Evolutionary conservation across 345 rosid genomes (phyloP).

Genomic region (Aethionema arabicum): DNA sequence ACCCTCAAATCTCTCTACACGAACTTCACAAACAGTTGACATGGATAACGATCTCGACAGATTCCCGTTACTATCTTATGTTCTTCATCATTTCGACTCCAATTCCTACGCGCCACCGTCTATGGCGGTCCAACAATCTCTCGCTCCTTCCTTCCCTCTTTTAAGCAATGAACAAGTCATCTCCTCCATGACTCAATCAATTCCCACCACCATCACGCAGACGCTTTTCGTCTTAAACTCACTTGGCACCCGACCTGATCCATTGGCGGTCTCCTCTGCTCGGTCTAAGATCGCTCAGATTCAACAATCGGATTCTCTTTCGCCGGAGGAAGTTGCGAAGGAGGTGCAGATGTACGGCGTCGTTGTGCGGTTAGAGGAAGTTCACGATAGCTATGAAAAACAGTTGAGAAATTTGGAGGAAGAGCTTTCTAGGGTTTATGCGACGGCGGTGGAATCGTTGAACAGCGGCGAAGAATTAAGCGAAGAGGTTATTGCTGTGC

Average conservation of each 20-base stretch:
- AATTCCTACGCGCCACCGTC: conserved; percentile 41
- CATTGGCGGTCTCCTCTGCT: conserved; percentile 58
- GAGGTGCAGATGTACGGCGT: conserved; percentile 53
- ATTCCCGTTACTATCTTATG: conserved; percentile 62
- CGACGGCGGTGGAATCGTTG: conserved; percentile 36
- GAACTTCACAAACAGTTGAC: neutral
- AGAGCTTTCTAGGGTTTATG: conserved; percentile 55
- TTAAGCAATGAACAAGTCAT: conserved; percentile 48
- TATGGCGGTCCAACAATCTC: conserved; percentile 34
- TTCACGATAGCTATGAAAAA: conserved; percentile 61
- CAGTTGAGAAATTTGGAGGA: conserved; percentile 68
- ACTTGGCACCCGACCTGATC: conserved; percentile 79
- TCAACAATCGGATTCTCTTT: conserved; percentile 40
- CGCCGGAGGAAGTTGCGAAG: conserved; percentile 50
- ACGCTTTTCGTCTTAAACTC: conserved; percentile 57
- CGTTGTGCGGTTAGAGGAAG: conserved; percentile 61
- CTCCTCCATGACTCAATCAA: conserved; percentile 49
- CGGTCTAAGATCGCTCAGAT: conserved; percentile 54
- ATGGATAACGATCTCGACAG: conserved; percentile 59
- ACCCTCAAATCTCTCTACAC: conserved; percentile 20
- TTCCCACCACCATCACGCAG: conserved; percentile 51
- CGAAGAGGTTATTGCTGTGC: conserved; percentile 57
- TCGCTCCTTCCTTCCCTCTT: conserved; percentile 46
- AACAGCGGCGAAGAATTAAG: conserved; percentile 36
- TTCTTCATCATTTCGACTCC: conserved; percentile 50